These are phyloP conservation scores for Megacollybia marginata DNA, from an alignment of 768 basidiomycete species.

Conservation along the genomic window DNA sequence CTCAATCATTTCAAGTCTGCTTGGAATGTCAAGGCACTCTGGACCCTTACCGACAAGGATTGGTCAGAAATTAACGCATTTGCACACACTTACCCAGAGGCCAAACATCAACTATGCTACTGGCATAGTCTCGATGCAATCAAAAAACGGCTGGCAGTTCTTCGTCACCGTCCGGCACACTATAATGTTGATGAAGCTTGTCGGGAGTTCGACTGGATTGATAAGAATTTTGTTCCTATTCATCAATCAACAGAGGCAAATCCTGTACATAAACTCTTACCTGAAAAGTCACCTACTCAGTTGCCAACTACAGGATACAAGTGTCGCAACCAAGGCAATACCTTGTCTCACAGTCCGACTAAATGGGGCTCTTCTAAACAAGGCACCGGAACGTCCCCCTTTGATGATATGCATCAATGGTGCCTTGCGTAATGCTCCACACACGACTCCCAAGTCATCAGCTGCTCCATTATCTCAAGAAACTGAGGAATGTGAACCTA, in stretches of 20 bases:
- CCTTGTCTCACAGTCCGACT: not conserved
- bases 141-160: constrained; percentile 12
- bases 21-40: no score
- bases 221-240: constrained; percentile 9
- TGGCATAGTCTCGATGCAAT: constrained; percentile 17
- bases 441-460: no score
- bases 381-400: not conserved
- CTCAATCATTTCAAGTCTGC: constrained; percentile 13
- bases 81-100: constrained; percentile 3
- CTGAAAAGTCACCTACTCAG: no score
- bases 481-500: constrained; percentile 13
- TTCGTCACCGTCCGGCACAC: constrained; percentile 7
- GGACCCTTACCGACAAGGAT: constrained; percentile 19
- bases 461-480: constrained; percentile 15
- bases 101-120: constrained; percentile 21
- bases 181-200: constrained; percentile 12
- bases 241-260: not conserved
- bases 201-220: constrained; percentile 10
- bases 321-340: not conserved
- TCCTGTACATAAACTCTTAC: no score
- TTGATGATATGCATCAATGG: not conserved
- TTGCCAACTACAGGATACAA: not conserved
- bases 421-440: not conserved
- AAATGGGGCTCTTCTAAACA: no score
- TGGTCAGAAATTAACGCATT: constrained; percentile 18